Evolutionary conservation across 257 asterid species (phyloP), one percentile per base, ranked within the genome.

Genomic region (Knoxia roxburghii): DNA sequence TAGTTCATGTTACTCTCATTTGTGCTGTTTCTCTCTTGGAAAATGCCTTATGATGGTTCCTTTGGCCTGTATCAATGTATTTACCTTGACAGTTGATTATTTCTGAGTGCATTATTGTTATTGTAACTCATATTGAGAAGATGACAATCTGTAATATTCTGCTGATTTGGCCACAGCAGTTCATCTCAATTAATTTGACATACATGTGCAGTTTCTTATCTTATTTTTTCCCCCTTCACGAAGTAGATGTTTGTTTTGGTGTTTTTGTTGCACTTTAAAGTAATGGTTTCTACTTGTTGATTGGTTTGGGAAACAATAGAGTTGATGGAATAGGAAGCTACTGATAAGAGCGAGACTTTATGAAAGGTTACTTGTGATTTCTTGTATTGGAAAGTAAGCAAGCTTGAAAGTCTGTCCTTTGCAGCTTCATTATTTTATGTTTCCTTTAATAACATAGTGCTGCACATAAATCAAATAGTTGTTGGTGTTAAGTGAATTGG

Each of bases 271-370:
- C 18, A 53, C 62, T 37, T 10, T 46, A 24, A 37, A 52, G 52
- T 35, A 41, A n/a, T 66, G 11, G 3, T 18, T 15, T 53, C 53
- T 50, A 20, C 24, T 8, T 67, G 21, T 10, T 2, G 54, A n/a
- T 55, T 27, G 37, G 23, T 27, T 24, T 41, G 33, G 64, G n/a
- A 23, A 41, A 43, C 73, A 41, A 4, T 68, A 29, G 20, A 48
- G 45, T 30, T 43, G 41, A n/a, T 13, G 45, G 43, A 15, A 43
- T 61, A 68, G 49, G 65, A 68, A 41, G 20, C 49, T 57, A 35
- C 45, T 14, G 35, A 29, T 57, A 41, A 43, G 55, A 20, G 4
- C 13, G 11, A 27, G 13, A 32, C 26, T 14, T 20, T 56, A 43
- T 68, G 62, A 24, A 68, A 40, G 40, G 37, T 41, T 5, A 37